These are phyloP conservation scores for Mycena kentingensis DNA, from an alignment of 768 basidiomycete genomes.

Conservation along the genomic window DNA sequence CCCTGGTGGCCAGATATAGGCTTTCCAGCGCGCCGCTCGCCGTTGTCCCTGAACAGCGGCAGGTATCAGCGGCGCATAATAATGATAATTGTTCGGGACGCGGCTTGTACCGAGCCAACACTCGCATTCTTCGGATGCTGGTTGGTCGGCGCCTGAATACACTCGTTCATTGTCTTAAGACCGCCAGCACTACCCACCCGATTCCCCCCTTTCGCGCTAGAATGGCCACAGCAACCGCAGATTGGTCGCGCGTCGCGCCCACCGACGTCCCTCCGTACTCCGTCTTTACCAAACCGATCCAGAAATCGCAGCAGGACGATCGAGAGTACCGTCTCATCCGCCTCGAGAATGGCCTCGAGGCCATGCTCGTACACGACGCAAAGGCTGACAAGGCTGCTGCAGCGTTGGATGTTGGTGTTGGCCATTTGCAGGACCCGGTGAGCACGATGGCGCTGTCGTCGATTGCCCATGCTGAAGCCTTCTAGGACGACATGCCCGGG, in stretches of 20 bases:
- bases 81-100: no score
- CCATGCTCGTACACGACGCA: constrained; percentile 78
- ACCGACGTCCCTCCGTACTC: constrained; percentile 45
- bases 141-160: no score
- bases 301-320: constrained; percentile 76
- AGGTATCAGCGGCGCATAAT: no score
- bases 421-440: constrained; percentile 91
- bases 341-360: constrained; percentile 89
- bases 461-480: constrained; percentile 6
- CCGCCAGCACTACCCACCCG: neutral
- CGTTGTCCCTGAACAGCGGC: no score
- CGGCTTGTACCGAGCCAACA: no score
- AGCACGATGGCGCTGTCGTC: constrained; percentile 34
- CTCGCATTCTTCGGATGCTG: no score
- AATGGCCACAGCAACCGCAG: constrained; percentile 23
- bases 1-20: no score
- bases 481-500: constrained; percentile 84
- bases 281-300: constrained; percentile 60
- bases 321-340: constrained; percentile 78
- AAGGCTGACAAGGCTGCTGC: constrained; percentile 94
- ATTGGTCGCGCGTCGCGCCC: constrained; percentile 40
- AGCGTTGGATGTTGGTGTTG: constrained; percentile 91
- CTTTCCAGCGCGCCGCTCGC: no score
- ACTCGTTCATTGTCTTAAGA: constrained; percentile 12
- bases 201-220: constrained; percentile 11